Evolutionary conservation across 495 filamentous ascomycete genomes (phyloP).

Genomic region (Penicillium cinerascens): DNA sequence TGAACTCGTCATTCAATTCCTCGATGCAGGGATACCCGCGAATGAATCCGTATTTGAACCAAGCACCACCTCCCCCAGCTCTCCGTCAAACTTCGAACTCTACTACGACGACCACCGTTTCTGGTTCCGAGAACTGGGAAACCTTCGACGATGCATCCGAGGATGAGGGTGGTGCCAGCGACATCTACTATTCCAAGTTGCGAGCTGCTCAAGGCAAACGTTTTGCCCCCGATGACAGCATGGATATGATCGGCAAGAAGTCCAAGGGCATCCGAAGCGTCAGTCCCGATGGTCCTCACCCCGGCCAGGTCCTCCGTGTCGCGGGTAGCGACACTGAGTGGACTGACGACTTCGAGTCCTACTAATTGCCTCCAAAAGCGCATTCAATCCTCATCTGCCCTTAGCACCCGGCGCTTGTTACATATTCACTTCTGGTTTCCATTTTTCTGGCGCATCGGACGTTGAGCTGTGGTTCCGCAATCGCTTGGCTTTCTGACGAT

Average conservation of each 20-base stretch:
- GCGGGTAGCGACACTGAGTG: constrained; percentile 49
- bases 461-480: constrained; percentile 18
- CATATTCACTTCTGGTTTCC: constrained; percentile 9
- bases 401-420: not conserved
- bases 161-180: constrained; percentile 67
- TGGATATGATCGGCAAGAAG: constrained; percentile 51
- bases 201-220: constrained; percentile 63
- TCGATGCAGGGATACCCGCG: constrained; percentile 37
- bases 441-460: constrained; percentile 13
- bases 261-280: constrained; percentile 51
- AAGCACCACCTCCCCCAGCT: constrained; percentile 47
- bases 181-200: constrained; percentile 74
- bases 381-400: constrained; percentile 1
- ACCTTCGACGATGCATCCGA: constrained; percentile 79
- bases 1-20: constrained; percentile 38
- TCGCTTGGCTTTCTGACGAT: constrained; percentile 24
- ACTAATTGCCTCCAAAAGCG: constrained; percentile 25
- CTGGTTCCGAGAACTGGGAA: constrained; percentile 94
- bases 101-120: constrained; percentile 58
- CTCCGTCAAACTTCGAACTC: constrained; percentile 70
- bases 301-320: constrained; percentile 37
- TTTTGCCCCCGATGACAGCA: constrained; percentile 55
- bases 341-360: constrained; percentile 49
- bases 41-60: constrained; percentile 41
- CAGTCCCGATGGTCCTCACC: constrained; percentile 39